A percentile compares a stretch with the other conserved stretches of the same genome.
Conservation (phyloP, 2,329 filamentous ascomycete genomes). For the Dactylella cylindrospora region DNA sequence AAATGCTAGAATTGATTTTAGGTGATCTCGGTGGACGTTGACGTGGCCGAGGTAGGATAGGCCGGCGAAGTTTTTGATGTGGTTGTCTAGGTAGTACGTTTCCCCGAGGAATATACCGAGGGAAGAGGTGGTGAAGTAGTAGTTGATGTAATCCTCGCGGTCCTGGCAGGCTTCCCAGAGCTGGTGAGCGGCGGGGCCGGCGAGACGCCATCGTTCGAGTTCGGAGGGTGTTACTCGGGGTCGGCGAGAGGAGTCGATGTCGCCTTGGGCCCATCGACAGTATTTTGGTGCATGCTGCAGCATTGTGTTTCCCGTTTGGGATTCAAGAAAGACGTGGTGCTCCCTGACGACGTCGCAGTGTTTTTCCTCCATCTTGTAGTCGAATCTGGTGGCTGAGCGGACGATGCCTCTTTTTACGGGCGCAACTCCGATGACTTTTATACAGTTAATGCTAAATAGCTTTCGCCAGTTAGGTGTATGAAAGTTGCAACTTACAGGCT, state of each 20-base stretch:
- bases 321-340: constrained; percentile 20
- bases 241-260: constrained; percentile 15
- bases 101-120: constrained; percentile 29
- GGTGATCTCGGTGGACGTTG: constrained; percentile 27
- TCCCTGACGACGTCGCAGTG: constrained; percentile 14
- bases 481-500: constrained; percentile 18
- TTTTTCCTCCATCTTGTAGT: constrained; percentile 34
- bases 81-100: constrained; percentile 22
- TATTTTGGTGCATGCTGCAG: constrained; percentile 23
- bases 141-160: constrained; percentile 18
- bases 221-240: constrained; percentile 20
- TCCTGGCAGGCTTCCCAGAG: constrained; percentile 19
- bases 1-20: constrained; percentile 31
- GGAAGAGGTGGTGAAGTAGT: constrained; percentile 33
- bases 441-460: background rate
- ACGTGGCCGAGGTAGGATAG: constrained; percentile 31
- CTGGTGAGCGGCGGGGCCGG: constrained; percentile 20
- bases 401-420: constrained; percentile 19
- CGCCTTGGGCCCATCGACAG: constrained; percentile 29
- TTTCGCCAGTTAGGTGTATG: background rate
- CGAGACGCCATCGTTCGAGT: constrained; percentile 29
- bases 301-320: constrained; percentile 12
- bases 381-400: constrained; percentile 24
- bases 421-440: constrained; percentile 25
- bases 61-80: constrained; percentile 28